Percentiles rank a stretch among this genome's conserved stretches.
These are phyloP conservation scores for Halenospora varia DNA, from an alignment of 495 filamentous ascomycete genomes.

Conservation along the genomic window DNA sequence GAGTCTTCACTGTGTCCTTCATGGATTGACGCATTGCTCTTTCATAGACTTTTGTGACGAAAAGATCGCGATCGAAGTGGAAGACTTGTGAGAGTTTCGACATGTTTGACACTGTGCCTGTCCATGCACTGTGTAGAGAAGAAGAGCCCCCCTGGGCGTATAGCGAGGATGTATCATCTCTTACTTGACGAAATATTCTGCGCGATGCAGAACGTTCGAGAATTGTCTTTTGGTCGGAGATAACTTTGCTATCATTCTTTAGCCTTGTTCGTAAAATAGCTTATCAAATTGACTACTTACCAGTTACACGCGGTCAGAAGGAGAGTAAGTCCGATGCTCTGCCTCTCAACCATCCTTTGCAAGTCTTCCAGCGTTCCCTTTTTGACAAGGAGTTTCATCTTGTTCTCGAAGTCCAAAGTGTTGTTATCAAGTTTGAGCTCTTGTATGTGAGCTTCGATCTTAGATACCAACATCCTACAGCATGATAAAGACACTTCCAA, in stretches of 20 bases:
- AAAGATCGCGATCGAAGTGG: background rate
- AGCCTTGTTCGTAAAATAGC: background rate
- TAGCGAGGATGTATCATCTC: slow-evolving; percentile 12
- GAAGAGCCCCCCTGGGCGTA: slow-evolving; percentile 14
- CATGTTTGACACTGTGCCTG: background rate
- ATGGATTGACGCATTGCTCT: background rate
- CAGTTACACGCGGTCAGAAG: slow-evolving; percentile 25
- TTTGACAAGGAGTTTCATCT: slow-evolving; percentile 18
- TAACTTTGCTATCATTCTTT: background rate
- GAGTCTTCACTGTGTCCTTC: background rate
- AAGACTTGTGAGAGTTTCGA: background rate
- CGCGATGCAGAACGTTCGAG: slow-evolving; percentile 7
- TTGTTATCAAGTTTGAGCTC: slow-evolving; percentile 3
- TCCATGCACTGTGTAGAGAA: slow-evolving; percentile 6
- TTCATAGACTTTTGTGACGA: background rate
- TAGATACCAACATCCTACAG: slow-evolving; percentile 16
- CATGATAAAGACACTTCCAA: slow-evolving; percentile 20
- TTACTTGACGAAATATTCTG: slow-evolving; percentile 2
- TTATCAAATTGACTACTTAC: slow-evolving; percentile 1
- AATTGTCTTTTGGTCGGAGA: slow-evolving; percentile 7
- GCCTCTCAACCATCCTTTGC: slow-evolving; percentile 22
- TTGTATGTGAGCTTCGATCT: slow-evolving; percentile 20
- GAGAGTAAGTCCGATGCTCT: slow-evolving; percentile 22
- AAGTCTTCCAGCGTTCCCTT: slow-evolving; percentile 18
- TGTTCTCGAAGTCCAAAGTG: slow-evolving; percentile 7